These are phyloP conservation scores for Dipodascopsis uninucleata DNA, from an alignment of 805 yeast species.

Conservation along the genomic window DNA sequence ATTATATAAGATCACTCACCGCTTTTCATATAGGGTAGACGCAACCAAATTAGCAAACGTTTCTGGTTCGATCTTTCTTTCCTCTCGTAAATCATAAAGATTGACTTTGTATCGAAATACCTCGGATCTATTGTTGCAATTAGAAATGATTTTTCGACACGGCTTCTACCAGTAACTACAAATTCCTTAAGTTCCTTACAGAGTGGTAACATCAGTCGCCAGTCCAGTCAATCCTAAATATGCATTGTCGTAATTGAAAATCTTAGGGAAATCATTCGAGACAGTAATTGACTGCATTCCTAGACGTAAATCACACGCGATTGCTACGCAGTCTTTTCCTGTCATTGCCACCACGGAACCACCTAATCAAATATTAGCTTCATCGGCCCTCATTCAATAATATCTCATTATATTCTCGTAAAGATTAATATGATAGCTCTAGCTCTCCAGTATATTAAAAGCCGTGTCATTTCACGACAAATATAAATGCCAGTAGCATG, in stretches of 20 bases:
- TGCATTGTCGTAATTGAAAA: slow-evolving; percentile 71
- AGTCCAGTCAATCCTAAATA: slow-evolving; percentile 91
- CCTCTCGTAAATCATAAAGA: slow-evolving; percentile 85
- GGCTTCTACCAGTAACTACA: background rate
- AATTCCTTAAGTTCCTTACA: slow-evolving; percentile 34
- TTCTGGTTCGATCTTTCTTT: slow-evolving; percentile 86
- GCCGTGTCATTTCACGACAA: background rate
- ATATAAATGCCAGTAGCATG: background rate
- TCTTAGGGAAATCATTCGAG: slow-evolving; percentile 87
- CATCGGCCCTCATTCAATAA: background rate
- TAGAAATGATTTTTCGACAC: background rate
- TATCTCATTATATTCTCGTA: background rate
- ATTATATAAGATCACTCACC: slow-evolving; percentile 37
- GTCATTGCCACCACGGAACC: slow-evolving; percentile 98
- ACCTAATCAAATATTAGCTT: slow-evolving; percentile 41
- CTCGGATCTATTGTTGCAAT: slow-evolving; percentile 55
- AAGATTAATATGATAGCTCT: background rate
- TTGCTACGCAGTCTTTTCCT: slow-evolving; percentile 97
- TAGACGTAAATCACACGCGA: slow-evolving; percentile 89
- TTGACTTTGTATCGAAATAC: slow-evolving; percentile 81
- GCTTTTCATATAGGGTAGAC: slow-evolving; percentile 79
- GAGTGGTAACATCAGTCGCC: slow-evolving; percentile 89
- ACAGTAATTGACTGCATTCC: slow-evolving; percentile 93
- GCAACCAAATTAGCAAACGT: slow-evolving; percentile 91
- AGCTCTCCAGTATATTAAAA: background rate